These are phyloP conservation scores for Acacia pycnantha DNA, from an alignment of 331 rosid species.

Conservation along the genomic window DNA sequence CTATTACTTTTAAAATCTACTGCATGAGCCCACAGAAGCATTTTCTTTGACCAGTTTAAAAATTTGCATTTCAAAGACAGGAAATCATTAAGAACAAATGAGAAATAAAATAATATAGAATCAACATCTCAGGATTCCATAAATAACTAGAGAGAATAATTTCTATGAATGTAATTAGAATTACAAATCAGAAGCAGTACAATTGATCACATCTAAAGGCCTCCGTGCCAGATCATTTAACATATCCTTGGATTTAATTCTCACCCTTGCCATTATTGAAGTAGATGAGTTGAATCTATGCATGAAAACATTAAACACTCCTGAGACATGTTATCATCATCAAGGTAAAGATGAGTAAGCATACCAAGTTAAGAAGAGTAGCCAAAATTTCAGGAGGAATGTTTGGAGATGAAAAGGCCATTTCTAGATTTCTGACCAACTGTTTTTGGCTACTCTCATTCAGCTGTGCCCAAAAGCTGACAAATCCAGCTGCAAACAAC, in stretches of 20 bases:
- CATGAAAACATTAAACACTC: conserved; percentile 10
- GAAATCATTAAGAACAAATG: neutral
- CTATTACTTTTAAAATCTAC: neutral
- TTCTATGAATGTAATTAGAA: neutral
- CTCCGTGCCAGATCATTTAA: conserved; percentile 11
- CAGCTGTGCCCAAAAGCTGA: conserved; percentile 96
- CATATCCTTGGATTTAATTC: conserved; percentile 8
- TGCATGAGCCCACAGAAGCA: neutral
- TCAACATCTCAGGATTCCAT: neutral
- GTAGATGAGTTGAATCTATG: neutral
- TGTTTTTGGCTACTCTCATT: conserved; percentile 88
- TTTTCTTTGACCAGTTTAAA: neutral
- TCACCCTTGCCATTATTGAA: conserved; percentile 6
- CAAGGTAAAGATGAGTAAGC: conserved; percentile 24
- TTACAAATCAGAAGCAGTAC: neutral
- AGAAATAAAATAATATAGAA: neutral
- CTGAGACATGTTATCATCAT: neutral
- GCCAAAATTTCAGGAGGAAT: conserved; percentile 99
- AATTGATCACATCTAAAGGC: neutral
- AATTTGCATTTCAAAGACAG: neutral
- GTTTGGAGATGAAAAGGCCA: conserved; percentile 98
- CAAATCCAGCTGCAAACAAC: conserved; percentile 99
- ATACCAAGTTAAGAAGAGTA: conserved; percentile 94
- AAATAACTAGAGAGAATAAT: neutral
- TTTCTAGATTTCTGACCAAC: conserved; percentile 88